Evolutionary conservation across 2,329 filamentous ascomycete species (phyloP), one percentile per base, ranked within the genome.

Genomic region (Blastomyces gilchristii): DNA sequence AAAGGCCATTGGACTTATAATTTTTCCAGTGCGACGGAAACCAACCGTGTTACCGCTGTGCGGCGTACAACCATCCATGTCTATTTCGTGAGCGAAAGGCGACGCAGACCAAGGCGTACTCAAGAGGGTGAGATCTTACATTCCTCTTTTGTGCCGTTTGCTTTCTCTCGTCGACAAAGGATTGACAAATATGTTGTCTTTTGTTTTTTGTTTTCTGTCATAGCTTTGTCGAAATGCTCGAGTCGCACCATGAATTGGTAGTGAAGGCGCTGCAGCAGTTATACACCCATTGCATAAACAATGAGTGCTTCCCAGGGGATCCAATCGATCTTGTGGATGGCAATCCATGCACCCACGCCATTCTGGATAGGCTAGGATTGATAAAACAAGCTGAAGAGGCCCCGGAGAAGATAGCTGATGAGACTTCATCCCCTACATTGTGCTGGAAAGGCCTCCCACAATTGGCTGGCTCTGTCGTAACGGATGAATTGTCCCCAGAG

Each of bases 221-320:
- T 47, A 78, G 76, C 58, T 78, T 77, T 53, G 76, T 78, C 47
- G 76, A 78, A 63, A 77, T 78, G 74, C 72, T 78, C 41, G 75
- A 78, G 65, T 77, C 76, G 6, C 75, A 78, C 41, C 76, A 77
- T 63, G 75, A 74, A 5, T 65, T 77, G 9, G 75, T 77, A 4
- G 74, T 78, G 52, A 77, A 77, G 65, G 76, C 75, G 1, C 67
- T 78, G 4, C 76, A 77, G 65, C 72, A 74, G 63, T 67, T 78
- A 43, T 77, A 78, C 68, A 76, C 73, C 56, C 71, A 74, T 65
- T 78, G 75, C 64, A 64, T 76, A 54, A 74, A 72, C 65, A 76
- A 77, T 39, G 75, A 78, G 67, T 74, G 74, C 18, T 78, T 78
- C 60, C 76, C 76, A 1, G 76, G 76, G 34, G 76, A 77, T 41